Evolutionary conservation across 2,329 filamentous ascomycete species (phyloP), one percentile per base, ranked within the genome.

Genomic region (Thermothelomyces thermophilus): DNA sequence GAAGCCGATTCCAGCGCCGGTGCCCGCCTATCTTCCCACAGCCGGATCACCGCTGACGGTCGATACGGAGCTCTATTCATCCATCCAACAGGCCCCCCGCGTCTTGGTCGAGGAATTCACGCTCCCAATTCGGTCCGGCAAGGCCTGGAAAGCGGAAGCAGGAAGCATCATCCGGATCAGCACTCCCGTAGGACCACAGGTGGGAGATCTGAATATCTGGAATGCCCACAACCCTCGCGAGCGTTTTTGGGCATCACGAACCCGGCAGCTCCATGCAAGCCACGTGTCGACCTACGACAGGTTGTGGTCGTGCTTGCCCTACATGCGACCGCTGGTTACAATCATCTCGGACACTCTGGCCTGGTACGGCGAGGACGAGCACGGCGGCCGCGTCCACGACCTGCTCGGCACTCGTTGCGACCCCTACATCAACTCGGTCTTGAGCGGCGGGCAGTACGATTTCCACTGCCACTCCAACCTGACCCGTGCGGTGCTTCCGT

Each of bases 381-480:
- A 83, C 61, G 83, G 86, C 60, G 73, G 86, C 43, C 68, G 80
- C 50, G 75, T 87, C 33, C 87, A 94, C 70, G 88, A 94, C 68
- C 71, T 94, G 19, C 71, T 94, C 3, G 88, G 87, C 31, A 94
- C 87, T 22, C 73, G 88, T 37, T 94, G 88, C 66, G 88, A 93
- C 67, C 87, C 87, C 1, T 94, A 93, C 63, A 84, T 93, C 63
- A 88, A 87, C 64, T 73, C 78, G 33, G 75, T 93, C 55, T 77
- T 94, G 46, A 80, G 76, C 3, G 82, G 81, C n/a, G 74, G 79
- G 43, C 73, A 74, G 28, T 93, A 89, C 63, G 84, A 93, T 64
- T 91, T 79, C 65, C 87, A 93, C 64, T 94, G 88, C 65, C 87
- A 91, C 62, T 88, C 84, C 1, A 94, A 94, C 64, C 75, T 94